Conservation (phyloP, 805 yeast genomes). For the Lachancea sp. region DNA sequence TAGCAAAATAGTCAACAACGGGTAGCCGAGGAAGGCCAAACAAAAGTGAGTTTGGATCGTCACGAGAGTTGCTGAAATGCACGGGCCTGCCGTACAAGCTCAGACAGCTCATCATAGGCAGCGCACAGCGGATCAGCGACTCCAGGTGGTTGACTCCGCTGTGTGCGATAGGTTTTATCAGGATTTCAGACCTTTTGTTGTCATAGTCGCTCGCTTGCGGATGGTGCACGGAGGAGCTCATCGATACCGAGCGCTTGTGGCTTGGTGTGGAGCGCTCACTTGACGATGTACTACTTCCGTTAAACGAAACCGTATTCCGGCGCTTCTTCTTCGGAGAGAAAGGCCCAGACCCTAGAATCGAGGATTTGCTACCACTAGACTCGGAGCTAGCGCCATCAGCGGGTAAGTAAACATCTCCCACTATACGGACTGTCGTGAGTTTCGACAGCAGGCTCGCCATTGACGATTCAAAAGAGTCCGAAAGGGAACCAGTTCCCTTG, state of each 20-base stretch:
- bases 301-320: neutral
- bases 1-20: slow-evolving; percentile 45
- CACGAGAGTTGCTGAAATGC: slow-evolving; percentile 48
- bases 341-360: neutral
- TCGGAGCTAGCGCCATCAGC: neutral
- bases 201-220: slow-evolving; percentile 4
- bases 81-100: slow-evolving; percentile 69
- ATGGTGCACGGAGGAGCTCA: slow-evolving; percentile 4
- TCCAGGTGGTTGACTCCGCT: slow-evolving; percentile 62
- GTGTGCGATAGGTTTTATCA: slow-evolving; percentile 60
- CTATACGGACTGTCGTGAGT: slow-evolving; percentile 6
- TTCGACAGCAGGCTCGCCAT: slow-evolving; percentile 5
- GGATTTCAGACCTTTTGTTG: slow-evolving; percentile 24
- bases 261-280: no score
- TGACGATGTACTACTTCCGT: neutral
- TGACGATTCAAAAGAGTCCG: neutral
- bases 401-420: slow-evolving; percentile 9
- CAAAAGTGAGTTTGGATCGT: slow-evolving; percentile 46
- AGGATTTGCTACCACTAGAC: slow-evolving; percentile 8
- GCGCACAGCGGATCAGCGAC: slow-evolving; percentile 57
- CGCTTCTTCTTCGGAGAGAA: slow-evolving; percentile 5
- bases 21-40: slow-evolving; percentile 73
- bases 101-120: slow-evolving; percentile 62
- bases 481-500: neutral
- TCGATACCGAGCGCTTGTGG: slow-evolving; percentile 8